Evolutionary conservation across 1,284 basidiomycete species (phyloP), one percentile per base, ranked within the genome.

Genomic region (Vanrija sp.): DNA sequence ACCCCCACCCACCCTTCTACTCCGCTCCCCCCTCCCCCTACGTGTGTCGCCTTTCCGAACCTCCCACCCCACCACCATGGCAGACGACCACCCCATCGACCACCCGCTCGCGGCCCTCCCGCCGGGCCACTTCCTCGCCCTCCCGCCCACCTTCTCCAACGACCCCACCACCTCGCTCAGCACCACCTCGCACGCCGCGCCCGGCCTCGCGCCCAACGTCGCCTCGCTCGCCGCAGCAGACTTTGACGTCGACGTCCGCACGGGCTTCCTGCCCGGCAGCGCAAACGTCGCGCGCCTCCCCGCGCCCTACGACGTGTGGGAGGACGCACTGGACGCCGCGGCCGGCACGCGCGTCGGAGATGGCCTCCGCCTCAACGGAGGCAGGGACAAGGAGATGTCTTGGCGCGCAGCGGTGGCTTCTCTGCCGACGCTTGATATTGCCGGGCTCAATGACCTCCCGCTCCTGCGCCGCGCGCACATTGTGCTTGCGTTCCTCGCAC

Each of bases 201-300:
- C 52, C 3, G 69, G 72, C 55, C 67, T 72, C 15, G 76, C 78
- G 16, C 78, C 80, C 38, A 90, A 93, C 73, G 90, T 87, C 5
- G 85, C 88, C 12, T 92, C 91, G 5, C 84, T 93, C 52, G 89
- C 91, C 14, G 87, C 90, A 5, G 90, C 93, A 71, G 93, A 97
- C 79, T 97, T 92, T 79, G 92, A 96, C 72, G 88, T 97, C 62
- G 90, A 95, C 70, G 89, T 89, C 2, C 81, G 86, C 21, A 91
- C 91, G 0, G 94, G 94, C 0, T 97, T 98, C 72, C 85, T 97
- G 81, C 93, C 94, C 1, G 88, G 89, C 0, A 82, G 87, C 29
- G 82, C 83, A 1, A 91, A 92, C 0, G 67, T 91, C 0, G 65
- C 73, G 39, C 82, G 86, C 10, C 81, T 97, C 0, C 82, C 83